Evolutionary conservation across 202 grass and related monocot species (phyloP).

Genomic region (Brachypodium distachyon): DNA sequence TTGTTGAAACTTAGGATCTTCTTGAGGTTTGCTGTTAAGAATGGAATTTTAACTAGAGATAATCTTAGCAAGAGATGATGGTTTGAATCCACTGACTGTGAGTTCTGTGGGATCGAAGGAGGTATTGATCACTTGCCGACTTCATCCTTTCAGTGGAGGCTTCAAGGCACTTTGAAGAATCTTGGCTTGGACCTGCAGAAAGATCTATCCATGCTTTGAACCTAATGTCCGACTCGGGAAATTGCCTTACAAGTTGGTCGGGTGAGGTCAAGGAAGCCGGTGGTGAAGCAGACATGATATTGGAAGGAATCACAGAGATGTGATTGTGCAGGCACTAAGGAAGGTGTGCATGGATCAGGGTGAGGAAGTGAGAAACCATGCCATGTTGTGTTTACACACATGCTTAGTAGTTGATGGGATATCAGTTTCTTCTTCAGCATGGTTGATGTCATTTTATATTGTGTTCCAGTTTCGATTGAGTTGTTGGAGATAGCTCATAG

Average conservation of each 20-base stretch:
- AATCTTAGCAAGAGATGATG: no score
- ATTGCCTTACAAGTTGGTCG: constrained; percentile 72
- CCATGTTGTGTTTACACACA: constrained; percentile 66
- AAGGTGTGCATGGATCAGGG: constrained; percentile 82
- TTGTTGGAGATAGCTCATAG: constrained; percentile 77
- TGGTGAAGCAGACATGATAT: constrained; percentile 62
- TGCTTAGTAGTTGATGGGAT: constrained; percentile 81
- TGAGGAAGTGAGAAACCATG: constrained; percentile 95
- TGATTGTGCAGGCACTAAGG: constrained; percentile 82
- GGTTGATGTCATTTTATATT: constrained; percentile 92
- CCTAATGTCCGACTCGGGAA: constrained; percentile 74
- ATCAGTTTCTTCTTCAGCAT: constrained; percentile 53
- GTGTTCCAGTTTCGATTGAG: constrained; percentile 91
- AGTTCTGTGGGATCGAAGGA: no score
- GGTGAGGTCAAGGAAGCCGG: constrained; percentile 65
- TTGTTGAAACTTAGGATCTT: no score
- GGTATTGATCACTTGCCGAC: constrained; percentile 81
- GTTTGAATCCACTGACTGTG: no score
- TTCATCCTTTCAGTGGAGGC: constrained; percentile 84
- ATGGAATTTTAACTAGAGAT: no score
- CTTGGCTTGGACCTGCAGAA: constrained; percentile 74
- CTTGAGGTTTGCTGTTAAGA: no score
- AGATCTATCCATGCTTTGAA: constrained; percentile 88
- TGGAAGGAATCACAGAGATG: constrained; percentile 92
- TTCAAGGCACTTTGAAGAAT: constrained; percentile 91